Conservation (phyloP, 441 rosid genomes). For the Erysimum cheiri region DNA sequence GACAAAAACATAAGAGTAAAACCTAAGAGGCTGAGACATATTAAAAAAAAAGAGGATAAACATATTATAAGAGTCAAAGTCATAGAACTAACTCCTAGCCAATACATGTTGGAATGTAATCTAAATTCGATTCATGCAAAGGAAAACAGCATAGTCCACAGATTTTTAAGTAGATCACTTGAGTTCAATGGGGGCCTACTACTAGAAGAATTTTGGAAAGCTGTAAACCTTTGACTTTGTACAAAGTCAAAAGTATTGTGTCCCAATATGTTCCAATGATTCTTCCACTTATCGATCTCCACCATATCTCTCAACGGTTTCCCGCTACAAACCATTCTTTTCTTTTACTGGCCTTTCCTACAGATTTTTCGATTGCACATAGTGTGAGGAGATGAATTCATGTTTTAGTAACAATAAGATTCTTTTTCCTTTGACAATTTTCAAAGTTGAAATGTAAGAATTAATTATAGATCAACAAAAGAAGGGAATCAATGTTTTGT, state of each 20-base stretch:
- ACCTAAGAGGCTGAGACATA: slow-evolving; percentile 1
- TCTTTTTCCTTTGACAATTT: too few relatives aligned
- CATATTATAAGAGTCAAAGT: slow-evolving; percentile 1
- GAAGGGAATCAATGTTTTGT: too few relatives aligned
- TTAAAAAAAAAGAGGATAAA: slow-evolving; percentile 9
- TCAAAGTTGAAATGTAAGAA: too few relatives aligned
- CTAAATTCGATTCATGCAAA: slow-evolving; percentile 1
- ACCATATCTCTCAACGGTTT: background rate
- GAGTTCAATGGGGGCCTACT: slow-evolving; percentile 18
- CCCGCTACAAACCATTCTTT: background rate
- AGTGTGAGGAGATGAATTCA: too few relatives aligned
- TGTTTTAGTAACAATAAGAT: too few relatives aligned
- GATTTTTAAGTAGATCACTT: slow-evolving; percentile 17
- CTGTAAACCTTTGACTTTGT: slow-evolving; percentile 23
- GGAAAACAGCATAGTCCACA: slow-evolving; percentile 4
- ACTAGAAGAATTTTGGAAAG: slow-evolving; percentile 11
- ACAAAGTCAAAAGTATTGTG: slow-evolving; percentile 19
- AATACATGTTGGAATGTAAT: slow-evolving; percentile 5
- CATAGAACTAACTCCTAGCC: background rate
- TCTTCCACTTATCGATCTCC: slow-evolving; percentile 31
- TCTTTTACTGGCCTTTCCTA: background rate
- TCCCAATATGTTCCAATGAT: slow-evolving; percentile 27
- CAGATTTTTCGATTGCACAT: too few relatives aligned
- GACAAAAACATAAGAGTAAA: background rate
- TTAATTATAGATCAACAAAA: too few relatives aligned